Evolutionary conservation across 2,329 filamentous ascomycete species (phyloP).

Genomic region (Calonectria fujianensis): DNA sequence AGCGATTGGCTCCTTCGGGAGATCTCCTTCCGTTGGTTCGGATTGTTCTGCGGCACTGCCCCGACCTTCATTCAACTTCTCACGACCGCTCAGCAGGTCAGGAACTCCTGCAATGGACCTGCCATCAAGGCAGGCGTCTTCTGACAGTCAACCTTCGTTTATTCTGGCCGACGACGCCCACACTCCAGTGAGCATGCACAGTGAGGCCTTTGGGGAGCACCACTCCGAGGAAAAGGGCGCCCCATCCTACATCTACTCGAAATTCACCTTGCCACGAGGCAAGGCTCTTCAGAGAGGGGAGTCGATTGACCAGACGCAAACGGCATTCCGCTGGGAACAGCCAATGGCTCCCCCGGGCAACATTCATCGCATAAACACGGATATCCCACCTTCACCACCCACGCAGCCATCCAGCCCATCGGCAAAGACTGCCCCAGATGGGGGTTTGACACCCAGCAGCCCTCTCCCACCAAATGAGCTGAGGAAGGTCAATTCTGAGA

Average conservation of each 20-base stretch:
- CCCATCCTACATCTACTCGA: slow-evolving; percentile 90
- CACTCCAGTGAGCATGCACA: slow-evolving; percentile 83
- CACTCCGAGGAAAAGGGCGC: slow-evolving; percentile 70
- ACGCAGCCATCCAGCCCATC: slow-evolving; percentile 76
- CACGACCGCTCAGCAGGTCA: slow-evolving; percentile 87
- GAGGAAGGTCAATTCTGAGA: slow-evolving; percentile 70
- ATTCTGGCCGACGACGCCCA: slow-evolving; percentile 79
- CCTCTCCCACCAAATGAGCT: slow-evolving; percentile 67
- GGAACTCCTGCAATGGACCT: slow-evolving; percentile 76
- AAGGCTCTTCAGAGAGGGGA: slow-evolving; percentile 84
- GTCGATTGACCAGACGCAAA: slow-evolving; percentile 70
- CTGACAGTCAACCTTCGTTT: slow-evolving; percentile 80
- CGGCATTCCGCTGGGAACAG: slow-evolving; percentile 80
- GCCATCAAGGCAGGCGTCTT: slow-evolving; percentile 78
- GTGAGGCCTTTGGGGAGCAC: slow-evolving; percentile 79
- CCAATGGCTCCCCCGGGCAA: slow-evolving; percentile 65
- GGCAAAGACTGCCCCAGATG: slow-evolving; percentile 62
- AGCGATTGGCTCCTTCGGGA: slow-evolving; percentile 75
- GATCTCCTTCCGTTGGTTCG: slow-evolving; percentile 90
- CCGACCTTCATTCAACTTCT: slow-evolving; percentile 93
- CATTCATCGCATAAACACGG: slow-evolving; percentile 64
- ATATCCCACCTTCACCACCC: slow-evolving; percentile 77
- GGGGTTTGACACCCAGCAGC: slow-evolving; percentile 56
- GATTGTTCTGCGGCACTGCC: slow-evolving; percentile 84
- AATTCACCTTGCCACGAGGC: slow-evolving; percentile 88